These are phyloP conservation scores for Camellia lanceoleosa DNA, from an alignment of 148 eudicot genomes.

Conservation along the genomic window DNA sequence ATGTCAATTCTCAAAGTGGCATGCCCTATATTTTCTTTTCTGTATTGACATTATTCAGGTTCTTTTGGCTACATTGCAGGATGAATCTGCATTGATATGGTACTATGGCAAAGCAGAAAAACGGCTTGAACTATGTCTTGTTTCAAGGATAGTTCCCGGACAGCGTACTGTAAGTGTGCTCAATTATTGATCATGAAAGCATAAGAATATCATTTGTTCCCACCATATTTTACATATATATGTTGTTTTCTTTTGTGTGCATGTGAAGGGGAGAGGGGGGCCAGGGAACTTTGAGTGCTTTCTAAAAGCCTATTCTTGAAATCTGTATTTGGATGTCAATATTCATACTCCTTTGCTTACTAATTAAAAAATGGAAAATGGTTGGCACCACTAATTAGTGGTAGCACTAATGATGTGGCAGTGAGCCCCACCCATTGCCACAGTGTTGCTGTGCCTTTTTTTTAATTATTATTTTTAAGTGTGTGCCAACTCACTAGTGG, in stretches of 20 bases:
- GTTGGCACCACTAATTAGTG: too few species aligned
- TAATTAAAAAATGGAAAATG: not conserved
- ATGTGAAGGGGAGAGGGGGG: not conserved
- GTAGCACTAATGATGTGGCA: too few species aligned
- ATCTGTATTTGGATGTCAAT: not conserved
- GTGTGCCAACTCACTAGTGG: too few species aligned
- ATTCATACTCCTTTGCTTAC: not conserved
- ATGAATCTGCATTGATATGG: constrained; percentile 77
- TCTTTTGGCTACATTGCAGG: constrained; percentile 42
- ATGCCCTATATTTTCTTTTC: not conserved
- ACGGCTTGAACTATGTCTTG: constrained; percentile 62
- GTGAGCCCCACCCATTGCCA: too few species aligned
- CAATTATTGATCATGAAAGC: constrained; percentile 3
- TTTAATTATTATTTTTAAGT: too few species aligned
- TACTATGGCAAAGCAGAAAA: constrained; percentile 74
- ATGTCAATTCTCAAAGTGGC: not conserved
- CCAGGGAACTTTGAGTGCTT: not conserved
- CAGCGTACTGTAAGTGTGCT: constrained; percentile 73
- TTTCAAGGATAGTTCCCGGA: constrained; percentile 81
- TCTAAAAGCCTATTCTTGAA: not conserved
- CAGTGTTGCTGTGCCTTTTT: too few species aligned
- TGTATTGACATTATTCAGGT: constrained; percentile 1
- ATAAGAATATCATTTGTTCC: not conserved
- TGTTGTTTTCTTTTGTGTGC: not conserved
- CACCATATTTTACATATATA: not conserved